These are phyloP conservation scores for Wilhelminamyces savonicus DNA, from an alignment of 805 yeast species.

Conservation along the genomic window DNA sequence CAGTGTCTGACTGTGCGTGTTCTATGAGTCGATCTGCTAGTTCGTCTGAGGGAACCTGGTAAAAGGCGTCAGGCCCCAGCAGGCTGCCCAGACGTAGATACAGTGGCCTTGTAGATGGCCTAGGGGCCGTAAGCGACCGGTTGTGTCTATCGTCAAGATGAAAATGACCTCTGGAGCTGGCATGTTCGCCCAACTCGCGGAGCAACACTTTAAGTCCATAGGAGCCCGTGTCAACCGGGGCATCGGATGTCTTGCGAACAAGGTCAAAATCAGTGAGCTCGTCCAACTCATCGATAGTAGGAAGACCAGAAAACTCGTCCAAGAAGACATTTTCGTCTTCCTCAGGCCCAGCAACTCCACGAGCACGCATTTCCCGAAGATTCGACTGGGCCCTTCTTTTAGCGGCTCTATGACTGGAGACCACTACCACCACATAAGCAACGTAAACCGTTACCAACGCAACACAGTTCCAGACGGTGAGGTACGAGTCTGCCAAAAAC, in stretches of 20 bases:
- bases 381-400: no score
- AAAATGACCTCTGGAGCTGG: slow-evolving; percentile 8
- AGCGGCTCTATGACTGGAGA: slow-evolving; percentile 1
- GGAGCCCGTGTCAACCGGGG: slow-evolving; percentile 16
- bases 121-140: slow-evolving; percentile 8
- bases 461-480: slow-evolving; percentile 52
- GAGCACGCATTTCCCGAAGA: no score
- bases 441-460: slow-evolving; percentile 52
- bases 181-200: slow-evolving; percentile 23
- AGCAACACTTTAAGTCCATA: slow-evolving; percentile 28
- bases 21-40: no score
- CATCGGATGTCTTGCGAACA: slow-evolving; percentile 1
- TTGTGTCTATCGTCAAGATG: slow-evolving; percentile 4
- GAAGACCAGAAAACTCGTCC: slow-evolving; percentile 15
- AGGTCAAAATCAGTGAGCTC: slow-evolving; percentile 4
- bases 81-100: no score
- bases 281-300: slow-evolving; percentile 21
- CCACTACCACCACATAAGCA: slow-evolving; percentile 49
- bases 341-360: background rate
- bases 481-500: slow-evolving; percentile 37
- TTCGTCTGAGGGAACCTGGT: no score
- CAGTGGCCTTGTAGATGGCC: slow-evolving; percentile 3
- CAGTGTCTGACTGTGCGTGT: background rate
- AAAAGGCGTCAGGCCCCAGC: no score
- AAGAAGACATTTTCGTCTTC: slow-evolving; percentile 14